phyloP scores from a whole-genome alignment of 2,329 filamentous ascomycete species.

The Apiospora marii region DNA sequence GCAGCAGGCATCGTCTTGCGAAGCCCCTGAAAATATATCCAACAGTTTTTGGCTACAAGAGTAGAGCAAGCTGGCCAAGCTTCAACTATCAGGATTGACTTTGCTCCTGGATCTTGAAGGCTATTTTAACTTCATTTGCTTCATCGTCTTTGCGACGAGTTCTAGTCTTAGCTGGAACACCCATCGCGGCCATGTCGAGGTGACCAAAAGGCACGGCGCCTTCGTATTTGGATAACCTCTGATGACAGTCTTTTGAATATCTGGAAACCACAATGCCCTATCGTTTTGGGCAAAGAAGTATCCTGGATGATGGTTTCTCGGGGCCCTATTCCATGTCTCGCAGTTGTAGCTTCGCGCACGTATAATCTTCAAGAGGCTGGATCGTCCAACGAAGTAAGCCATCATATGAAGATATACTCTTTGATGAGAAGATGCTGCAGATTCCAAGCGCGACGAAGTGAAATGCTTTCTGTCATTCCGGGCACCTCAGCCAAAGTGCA shows the following conservation, averaged over 20 bases:
- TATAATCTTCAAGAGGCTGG: too few species aligned
- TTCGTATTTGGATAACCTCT: background rate
- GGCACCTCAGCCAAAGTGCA: background rate
- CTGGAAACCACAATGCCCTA: background rate
- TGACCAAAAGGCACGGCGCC: background rate
- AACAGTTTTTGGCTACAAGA: too few species aligned
- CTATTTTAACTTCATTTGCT: background rate
- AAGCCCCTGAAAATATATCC: too few species aligned
- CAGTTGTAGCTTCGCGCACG: background rate
- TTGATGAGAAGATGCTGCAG: background rate
- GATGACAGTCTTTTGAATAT: background rate
- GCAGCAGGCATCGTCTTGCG: too few species aligned
- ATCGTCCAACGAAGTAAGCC: too few species aligned
- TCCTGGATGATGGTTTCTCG: background rate
- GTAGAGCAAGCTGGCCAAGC: too few species aligned
- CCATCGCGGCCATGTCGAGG: background rate
- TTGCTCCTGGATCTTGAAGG: background rate
- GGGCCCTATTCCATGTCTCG: background rate
- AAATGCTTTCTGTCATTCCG: background rate
- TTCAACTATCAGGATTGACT: background rate
- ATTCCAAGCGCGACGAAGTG: background rate
- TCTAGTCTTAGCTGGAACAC: too few species aligned
- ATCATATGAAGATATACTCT: background rate
- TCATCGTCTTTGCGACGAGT: background rate
- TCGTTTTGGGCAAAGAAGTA: background rate